phyloP scores from a whole-genome alignment of 2,329 filamentous ascomycete genomes.

The Sclerotinia spermophila region DNA sequence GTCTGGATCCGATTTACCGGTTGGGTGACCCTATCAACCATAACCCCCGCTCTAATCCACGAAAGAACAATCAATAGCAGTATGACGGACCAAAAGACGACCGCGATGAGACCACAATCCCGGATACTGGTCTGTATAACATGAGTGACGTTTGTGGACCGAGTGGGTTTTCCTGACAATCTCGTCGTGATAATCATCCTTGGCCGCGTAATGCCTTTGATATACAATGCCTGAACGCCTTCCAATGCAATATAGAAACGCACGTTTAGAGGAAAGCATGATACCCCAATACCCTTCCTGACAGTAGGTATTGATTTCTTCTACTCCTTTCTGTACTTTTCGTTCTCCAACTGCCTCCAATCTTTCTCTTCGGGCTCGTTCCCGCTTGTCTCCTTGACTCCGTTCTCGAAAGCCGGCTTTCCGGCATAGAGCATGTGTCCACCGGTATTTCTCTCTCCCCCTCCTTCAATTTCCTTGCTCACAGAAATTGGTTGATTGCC shows the following conservation, averaged over 20 bases:
- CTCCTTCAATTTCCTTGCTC: constrained; percentile 58
- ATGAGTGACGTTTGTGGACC: constrained; percentile 1
- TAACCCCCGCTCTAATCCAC: neutral
- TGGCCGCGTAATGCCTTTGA: neutral
- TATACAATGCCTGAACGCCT: neutral
- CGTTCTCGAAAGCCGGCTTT: constrained; percentile 62
- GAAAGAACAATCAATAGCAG: neutral
- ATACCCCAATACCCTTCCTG: neutral
- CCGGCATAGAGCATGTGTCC: constrained; percentile 77
- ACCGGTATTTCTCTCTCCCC: constrained; percentile 39
- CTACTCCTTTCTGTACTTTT: constrained; percentile 48
- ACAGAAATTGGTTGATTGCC: constrained; percentile 81
- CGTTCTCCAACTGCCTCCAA: constrained; percentile 64
- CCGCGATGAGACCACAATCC: neutral
- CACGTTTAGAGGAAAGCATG: neutral
- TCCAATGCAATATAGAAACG: neutral
- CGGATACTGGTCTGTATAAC: neutral
- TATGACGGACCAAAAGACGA: neutral
- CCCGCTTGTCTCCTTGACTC: constrained; percentile 63
- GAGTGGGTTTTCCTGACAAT: neutral
- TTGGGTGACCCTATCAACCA: neutral
- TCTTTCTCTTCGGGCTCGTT: constrained; percentile 60
- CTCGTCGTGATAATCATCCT: constrained; percentile 1
- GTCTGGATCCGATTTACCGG: neutral
- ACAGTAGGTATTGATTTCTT: neutral